Conservation (phyloP, 2,329 filamentous ascomycete species). For the Neurospora sp. region DNA sequence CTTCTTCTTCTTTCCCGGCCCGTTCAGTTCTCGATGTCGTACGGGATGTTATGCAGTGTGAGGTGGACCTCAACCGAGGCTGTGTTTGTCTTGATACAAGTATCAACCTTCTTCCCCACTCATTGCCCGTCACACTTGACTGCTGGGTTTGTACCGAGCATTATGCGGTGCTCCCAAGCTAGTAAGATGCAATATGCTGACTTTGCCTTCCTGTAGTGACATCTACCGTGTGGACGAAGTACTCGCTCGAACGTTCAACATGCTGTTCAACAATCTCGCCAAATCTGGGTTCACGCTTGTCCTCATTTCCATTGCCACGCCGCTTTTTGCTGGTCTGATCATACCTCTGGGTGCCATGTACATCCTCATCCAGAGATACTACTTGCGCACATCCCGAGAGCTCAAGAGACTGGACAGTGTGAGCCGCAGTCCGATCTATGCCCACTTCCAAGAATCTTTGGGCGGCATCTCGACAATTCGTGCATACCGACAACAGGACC, state of each 20-base stretch:
- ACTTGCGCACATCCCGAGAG: constrained; percentile 89
- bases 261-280: constrained; percentile 73
- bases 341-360: constrained; percentile 75
- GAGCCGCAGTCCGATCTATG: constrained; percentile 90
- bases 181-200: constrained; percentile 17
- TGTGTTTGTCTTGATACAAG: neutral
- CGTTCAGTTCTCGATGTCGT: constrained; percentile 5
- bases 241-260: constrained; percentile 93
- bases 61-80: constrained; percentile 7
- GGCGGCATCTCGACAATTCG: constrained; percentile 92
- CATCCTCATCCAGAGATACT: constrained; percentile 92
- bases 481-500: constrained; percentile 78
- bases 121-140: neutral
- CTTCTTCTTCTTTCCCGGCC: neutral
- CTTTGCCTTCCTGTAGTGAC: constrained; percentile 39
- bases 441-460: constrained; percentile 95
- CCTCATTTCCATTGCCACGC: constrained; percentile 75
- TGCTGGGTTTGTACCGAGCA: constrained; percentile 3
- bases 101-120: neutral
- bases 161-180: constrained; percentile 5
- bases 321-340: constrained; percentile 70
- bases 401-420: constrained; percentile 93
- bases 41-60: constrained; percentile 9
- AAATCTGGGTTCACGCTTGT: constrained; percentile 74
- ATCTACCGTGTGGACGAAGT: constrained; percentile 84